Percentiles rank a stretch among this genome's conserved stretches.
These are phyloP conservation scores for Lepidium didymum DNA, from an alignment of 345 rosid genomes.

Conservation along the genomic window DNA sequence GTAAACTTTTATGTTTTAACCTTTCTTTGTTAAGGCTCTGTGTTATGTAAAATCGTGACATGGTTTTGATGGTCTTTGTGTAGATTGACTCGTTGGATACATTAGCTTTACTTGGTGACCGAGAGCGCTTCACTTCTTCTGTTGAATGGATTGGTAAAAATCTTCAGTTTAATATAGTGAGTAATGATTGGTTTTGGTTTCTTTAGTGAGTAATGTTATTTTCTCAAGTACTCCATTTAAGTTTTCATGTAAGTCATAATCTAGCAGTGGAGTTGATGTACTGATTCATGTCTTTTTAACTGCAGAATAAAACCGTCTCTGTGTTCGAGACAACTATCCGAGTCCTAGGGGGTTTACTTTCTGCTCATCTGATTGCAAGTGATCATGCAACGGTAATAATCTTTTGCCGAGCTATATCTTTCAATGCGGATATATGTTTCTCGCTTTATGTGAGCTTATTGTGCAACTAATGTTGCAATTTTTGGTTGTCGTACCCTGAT, in stretches of 20 bases:
- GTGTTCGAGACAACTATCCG: slow-evolving; percentile 88
- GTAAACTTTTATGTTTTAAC: slow-evolving; percentile 24
- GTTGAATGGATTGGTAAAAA: slow-evolving; percentile 98
- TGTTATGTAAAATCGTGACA: slow-evolving; percentile 10
- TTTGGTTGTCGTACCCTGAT: background rate
- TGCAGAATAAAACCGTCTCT: slow-evolving; percentile 97
- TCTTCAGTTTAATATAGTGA: slow-evolving; percentile 96
- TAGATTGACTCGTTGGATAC: slow-evolving; percentile 95
- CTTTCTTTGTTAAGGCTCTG: background rate
- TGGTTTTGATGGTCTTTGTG: background rate
- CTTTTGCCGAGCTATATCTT: background rate
- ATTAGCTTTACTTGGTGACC: slow-evolving; percentile 83
- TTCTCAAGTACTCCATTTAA: background rate
- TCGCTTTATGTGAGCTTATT: background rate
- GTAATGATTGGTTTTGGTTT: slow-evolving; percentile 37
- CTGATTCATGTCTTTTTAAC: background rate
- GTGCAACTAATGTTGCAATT: background rate
- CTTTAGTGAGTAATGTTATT: background rate
- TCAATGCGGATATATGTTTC: background rate
- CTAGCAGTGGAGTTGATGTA: background rate
- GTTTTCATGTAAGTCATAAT: background rate
- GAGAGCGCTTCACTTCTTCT: slow-evolving; percentile 60
- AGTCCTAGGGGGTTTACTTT: slow-evolving; percentile 94
- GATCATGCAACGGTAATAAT: slow-evolving; percentile 80
- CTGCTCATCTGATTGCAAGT: slow-evolving; percentile 97